Evolutionary conservation across 208 protist genomes (phyloP).

Genomic region (Strigomonas galati): DNA sequence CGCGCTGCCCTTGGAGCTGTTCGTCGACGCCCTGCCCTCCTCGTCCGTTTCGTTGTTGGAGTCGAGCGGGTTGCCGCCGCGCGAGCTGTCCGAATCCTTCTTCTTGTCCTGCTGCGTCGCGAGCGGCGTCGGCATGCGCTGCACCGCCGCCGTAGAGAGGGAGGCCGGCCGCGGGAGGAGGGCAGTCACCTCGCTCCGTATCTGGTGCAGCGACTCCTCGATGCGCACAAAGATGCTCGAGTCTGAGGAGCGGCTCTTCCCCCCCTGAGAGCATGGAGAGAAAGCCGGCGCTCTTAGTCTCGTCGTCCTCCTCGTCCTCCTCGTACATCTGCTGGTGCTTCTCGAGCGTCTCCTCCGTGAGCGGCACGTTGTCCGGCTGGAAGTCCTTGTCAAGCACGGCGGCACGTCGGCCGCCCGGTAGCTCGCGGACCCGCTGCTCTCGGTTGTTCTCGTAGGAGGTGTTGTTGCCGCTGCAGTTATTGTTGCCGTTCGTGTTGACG

Average conservation of each 20-base stretch:
- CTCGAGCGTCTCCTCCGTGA: conserved; percentile 12
- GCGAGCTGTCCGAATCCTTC: conserved; percentile 2
- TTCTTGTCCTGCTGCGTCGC: neutral
- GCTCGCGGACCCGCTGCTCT: neutral
- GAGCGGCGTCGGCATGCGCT: neutral
- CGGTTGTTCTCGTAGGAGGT: neutral
- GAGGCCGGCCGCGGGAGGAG: conserved; percentile 7
- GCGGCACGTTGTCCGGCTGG: neutral
- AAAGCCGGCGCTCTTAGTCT: neutral
- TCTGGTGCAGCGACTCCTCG: conserved; percentile 16
- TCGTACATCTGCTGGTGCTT: conserved; percentile 6
- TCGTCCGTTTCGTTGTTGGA: neutral
- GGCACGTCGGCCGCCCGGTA: neutral
- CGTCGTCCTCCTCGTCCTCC: neutral
- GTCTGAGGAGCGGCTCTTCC: neutral
- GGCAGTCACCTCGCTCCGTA: conserved; percentile 15
- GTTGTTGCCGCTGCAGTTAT: neutral
- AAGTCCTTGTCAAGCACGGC: neutral
- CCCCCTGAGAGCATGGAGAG: neutral
- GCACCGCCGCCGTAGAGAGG: neutral
- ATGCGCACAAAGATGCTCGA: conserved; percentile 7
- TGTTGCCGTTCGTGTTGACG: neutral
- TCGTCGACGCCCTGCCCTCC: neutral
- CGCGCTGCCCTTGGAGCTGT: neutral
- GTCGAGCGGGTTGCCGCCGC: neutral